Evolutionary conservation across 257 asterid species (phyloP).

Genomic region (Plantago ovata): DNA sequence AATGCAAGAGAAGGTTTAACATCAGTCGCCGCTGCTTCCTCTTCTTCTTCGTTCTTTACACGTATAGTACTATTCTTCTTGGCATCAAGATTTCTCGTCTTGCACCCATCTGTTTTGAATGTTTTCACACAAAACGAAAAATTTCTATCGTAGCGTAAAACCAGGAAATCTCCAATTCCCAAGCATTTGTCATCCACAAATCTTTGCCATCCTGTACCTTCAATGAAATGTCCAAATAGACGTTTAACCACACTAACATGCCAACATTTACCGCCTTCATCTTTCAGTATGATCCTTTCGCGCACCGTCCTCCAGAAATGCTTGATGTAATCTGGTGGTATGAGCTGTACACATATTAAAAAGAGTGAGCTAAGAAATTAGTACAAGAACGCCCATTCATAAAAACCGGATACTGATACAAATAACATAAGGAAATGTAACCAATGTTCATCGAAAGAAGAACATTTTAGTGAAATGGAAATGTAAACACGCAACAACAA

Average conservation of each 20-base stretch:
- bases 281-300: constrained; percentile 28
- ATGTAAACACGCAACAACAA: too few relatives aligned
- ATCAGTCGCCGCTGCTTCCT: constrained; percentile 8
- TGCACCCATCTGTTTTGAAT: constrained; percentile 35
- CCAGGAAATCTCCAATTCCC: constrained; percentile 35
- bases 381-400: not conserved
- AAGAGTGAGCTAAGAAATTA: not conserved
- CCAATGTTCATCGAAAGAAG: too few relatives aligned
- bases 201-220: constrained; percentile 31
- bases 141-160: constrained; percentile 22
- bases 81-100: constrained; percentile 10
- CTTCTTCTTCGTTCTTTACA: constrained; percentile 21
- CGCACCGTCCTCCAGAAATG: constrained; percentile 19
- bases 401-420: not conserved
- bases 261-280: constrained; percentile 28
- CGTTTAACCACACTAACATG: constrained; percentile 26
- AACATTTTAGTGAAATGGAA: too few relatives aligned
- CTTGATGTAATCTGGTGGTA: constrained; percentile 27
- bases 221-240: constrained; percentile 26
- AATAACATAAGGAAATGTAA: not conserved
- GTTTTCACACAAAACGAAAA: constrained; percentile 31
- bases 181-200: constrained; percentile 29
- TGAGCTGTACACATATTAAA: constrained; percentile 14
- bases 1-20: not conserved
- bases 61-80: not conserved